phyloP scores from a whole-genome alignment of 2,329 filamentous ascomycete species.

The Pseudocercospora crystallina region DNA sequence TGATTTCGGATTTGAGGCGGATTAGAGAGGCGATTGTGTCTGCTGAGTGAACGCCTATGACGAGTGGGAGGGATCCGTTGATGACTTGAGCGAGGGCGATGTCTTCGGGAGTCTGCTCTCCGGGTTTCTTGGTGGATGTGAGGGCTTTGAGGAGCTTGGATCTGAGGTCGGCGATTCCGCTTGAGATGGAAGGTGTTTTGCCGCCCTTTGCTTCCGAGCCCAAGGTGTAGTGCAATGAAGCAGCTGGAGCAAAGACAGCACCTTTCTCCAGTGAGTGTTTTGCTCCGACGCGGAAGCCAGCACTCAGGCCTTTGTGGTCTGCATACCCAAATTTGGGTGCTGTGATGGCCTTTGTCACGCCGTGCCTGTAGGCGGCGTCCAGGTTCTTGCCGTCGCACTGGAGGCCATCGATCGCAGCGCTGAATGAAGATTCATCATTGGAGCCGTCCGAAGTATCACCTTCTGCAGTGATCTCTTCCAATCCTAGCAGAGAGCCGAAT shows the following conservation, averaged over 20 bases:
- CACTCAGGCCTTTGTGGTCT: constrained; percentile 40
- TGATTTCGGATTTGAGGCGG: constrained; percentile 59
- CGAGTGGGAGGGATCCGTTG: constrained; percentile 55
- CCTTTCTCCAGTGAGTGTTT: constrained; percentile 34
- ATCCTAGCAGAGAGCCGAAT: constrained; percentile 60
- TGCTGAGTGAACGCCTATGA: constrained; percentile 61
- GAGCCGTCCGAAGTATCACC: constrained; percentile 47
- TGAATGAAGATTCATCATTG: constrained; percentile 55
- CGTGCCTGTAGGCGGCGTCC: constrained; percentile 38
- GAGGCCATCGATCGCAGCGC: constrained; percentile 53
- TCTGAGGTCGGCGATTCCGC: constrained; percentile 54
- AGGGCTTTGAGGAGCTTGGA: constrained; percentile 56
- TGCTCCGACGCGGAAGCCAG: constrained; percentile 38
- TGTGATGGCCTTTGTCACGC: constrained; percentile 41
- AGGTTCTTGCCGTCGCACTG: constrained; percentile 42
- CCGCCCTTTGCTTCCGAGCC: constrained; percentile 48
- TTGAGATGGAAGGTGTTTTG: constrained; percentile 53
- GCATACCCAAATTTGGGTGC: constrained; percentile 33
- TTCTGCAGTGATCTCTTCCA: constrained; percentile 64
- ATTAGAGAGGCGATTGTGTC: constrained; percentile 62
- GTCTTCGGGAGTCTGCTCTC: constrained; percentile 52
- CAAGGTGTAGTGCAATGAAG: constrained; percentile 52
- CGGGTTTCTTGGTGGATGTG: constrained; percentile 30
- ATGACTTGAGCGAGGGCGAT: constrained; percentile 47
- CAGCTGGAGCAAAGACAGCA: constrained; percentile 42